Evolutionary conservation across 768 basidiomycete genomes (phyloP).

Genomic region (Coprinellus aureogranulatus): DNA sequence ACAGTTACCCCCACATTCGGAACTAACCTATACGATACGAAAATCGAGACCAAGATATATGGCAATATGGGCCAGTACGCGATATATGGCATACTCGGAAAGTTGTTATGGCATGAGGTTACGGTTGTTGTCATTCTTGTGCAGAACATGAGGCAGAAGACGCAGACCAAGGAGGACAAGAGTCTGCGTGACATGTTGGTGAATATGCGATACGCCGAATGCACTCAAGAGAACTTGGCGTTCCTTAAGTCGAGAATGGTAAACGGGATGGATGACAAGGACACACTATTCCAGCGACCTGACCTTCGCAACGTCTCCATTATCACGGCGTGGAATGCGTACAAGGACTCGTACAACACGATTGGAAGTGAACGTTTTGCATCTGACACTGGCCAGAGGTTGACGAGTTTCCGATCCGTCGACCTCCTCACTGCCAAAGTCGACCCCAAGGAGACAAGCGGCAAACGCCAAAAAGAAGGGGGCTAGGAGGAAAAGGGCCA

Average conservation of each 20-base stretch:
- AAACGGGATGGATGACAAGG: no score
- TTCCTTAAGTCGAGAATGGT: conserved; percentile 19
- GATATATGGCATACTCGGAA: conserved; percentile 25
- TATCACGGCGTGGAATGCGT: conserved; percentile 36
- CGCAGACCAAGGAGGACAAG: conserved; percentile 19
- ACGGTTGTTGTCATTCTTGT: conserved; percentile 33
- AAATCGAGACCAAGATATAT: no score
- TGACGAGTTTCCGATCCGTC: background rate
- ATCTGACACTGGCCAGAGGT: background rate
- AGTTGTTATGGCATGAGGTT: conserved; percentile 31
- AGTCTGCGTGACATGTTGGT: conserved; percentile 26
- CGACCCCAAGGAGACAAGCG: no score
- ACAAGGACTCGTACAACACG: conserved; percentile 36
- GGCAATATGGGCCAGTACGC: conserved; percentile 11
- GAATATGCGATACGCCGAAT: conserved; percentile 32
- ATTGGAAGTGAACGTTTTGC: conserved; percentile 2
- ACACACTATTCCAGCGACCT: background rate
- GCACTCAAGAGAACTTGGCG: conserved; percentile 21
- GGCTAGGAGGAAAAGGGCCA: background rate
- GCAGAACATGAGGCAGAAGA: conserved; percentile 32
- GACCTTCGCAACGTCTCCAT: conserved; percentile 33
- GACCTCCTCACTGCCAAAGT: no score
- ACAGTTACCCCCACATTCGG: conserved; percentile 38
- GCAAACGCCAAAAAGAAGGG: background rate
- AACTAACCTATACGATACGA: no score